Conservation (phyloP, 2,329 filamentous ascomycete genomes). For the Colletotrichum zoysiae region DNA sequence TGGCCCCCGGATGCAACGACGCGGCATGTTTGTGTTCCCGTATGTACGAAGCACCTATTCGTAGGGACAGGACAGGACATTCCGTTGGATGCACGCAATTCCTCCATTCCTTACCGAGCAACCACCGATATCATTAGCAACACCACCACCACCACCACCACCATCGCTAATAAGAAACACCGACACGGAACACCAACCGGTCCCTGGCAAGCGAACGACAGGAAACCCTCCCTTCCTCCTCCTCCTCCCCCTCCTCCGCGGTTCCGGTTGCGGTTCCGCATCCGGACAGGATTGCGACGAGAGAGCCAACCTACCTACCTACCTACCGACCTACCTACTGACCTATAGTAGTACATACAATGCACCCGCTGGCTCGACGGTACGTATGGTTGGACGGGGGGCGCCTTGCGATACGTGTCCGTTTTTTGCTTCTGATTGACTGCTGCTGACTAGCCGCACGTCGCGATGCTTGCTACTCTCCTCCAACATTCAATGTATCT, state of each 20-base stretch:
- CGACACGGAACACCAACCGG: not conserved
- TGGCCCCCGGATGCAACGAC: slow-evolving; percentile 33
- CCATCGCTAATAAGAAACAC: not conserved
- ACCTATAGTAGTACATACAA: not conserved
- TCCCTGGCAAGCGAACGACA: not conserved
- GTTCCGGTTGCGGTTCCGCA: slow-evolving; percentile 6
- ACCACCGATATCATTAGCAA: slow-evolving; percentile 28
- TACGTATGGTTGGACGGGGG: not conserved
- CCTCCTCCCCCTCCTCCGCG: not conserved
- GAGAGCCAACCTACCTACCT: too few species aligned
- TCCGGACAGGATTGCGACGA: slow-evolving; percentile 24
- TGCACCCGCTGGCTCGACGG: slow-evolving; percentile 9
- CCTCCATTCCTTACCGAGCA: slow-evolving; percentile 32
- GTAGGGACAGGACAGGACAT: not conserved
- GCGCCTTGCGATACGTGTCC: not conserved
- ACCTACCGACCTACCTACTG: too few species aligned
- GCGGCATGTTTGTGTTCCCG: slow-evolving; percentile 12
- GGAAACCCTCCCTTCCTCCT: not conserved
- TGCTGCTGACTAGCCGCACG: slow-evolving; percentile 24
- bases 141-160: not conserved
- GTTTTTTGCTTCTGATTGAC: slow-evolving; percentile 12
- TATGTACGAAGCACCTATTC: too few species aligned
- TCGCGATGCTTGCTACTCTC: not conserved
- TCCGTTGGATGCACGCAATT: slow-evolving; percentile 36
- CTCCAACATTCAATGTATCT: slow-evolving; percentile 37